A percentile compares a stretch with the other conserved stretches of the same genome.
Conservation (phyloP, 495 filamentous ascomycete species). For the Penicillium tannophilum region DNA sequence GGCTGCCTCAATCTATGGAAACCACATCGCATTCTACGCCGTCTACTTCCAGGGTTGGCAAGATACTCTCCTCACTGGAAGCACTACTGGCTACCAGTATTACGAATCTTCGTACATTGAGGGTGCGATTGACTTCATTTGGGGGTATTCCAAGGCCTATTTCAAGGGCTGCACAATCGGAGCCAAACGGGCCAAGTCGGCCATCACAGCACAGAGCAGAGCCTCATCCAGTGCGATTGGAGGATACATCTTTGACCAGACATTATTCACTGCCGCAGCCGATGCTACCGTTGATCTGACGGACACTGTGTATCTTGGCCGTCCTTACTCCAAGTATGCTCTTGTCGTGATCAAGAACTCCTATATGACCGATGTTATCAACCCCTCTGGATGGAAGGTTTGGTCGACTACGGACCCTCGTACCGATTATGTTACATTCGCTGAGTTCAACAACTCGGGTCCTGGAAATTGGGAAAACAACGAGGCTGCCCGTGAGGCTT, state of each 20-base stretch:
- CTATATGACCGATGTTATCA: conserved; percentile 14
- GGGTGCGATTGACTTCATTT: conserved; percentile 20
- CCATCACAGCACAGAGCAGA: conserved; percentile 20
- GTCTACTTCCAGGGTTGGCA: conserved; percentile 16
- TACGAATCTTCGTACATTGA: conserved; percentile 18
- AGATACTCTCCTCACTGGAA: conserved; percentile 7
- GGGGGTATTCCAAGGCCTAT: conserved; percentile 21
- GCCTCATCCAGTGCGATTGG: conserved; percentile 14
- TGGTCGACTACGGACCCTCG: conserved; percentile 18
- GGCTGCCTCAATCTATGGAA: conserved; percentile 13
- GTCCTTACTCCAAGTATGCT: conserved; percentile 18
- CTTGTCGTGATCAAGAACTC: conserved; percentile 19
- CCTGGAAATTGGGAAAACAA: conserved; percentile 17
- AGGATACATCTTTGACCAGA: conserved; percentile 20
- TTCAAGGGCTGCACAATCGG: conserved; percentile 21
- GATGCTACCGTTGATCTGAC: conserved; percentile 20
- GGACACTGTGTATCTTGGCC: conserved; percentile 16
- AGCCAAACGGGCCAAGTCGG: conserved; percentile 18
- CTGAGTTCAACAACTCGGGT: conserved; percentile 16
- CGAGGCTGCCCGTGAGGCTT: conserved; percentile 8
- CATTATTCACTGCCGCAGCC: conserved; percentile 16
- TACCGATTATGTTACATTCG: conserved; percentile 14
- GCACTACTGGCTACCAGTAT: conserved; percentile 12
- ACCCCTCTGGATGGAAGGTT: conserved; percentile 18
- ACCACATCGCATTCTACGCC: conserved; percentile 11